Percentiles rank a stretch among this genome's conserved stretches.
Conservation (phyloP, 2,329 filamentous ascomycete genomes). For the Pestalotiopsis sp. region DNA sequence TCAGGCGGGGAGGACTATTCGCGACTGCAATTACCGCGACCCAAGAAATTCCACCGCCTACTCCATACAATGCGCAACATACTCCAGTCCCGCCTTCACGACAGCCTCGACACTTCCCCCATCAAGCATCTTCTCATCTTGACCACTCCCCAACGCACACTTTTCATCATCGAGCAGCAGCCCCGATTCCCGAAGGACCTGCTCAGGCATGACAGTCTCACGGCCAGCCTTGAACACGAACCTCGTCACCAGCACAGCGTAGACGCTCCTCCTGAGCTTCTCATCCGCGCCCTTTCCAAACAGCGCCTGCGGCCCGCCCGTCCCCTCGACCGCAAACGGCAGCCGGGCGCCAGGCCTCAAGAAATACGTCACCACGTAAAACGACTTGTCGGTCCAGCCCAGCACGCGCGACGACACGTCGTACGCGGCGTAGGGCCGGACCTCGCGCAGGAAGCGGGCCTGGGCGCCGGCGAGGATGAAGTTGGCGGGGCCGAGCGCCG, state of each 20-base stretch:
- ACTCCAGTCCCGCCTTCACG: slow-evolving; percentile 5
- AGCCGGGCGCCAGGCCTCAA: background rate
- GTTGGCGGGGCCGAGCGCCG: slow-evolving; percentile 2
- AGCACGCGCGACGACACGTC: slow-evolving; percentile 11
- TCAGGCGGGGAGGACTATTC: too few relatives aligned
- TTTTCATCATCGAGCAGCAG: background rate
- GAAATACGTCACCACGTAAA: slow-evolving; percentile 11
- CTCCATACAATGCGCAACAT: background rate
- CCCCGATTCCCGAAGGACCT: slow-evolving; percentile 3
- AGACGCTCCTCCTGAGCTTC: background rate
- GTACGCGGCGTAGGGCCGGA: slow-evolving; percentile 9
- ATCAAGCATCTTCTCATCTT: background rate
- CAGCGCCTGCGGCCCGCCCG: slow-evolving; percentile 3
- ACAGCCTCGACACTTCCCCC: background rate
- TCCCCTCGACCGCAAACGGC: background rate
- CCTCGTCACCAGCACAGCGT: slow-evolving; percentile 8
- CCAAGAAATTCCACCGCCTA: background rate
- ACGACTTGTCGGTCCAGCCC: background rate
- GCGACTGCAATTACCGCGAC: too few relatives aligned
- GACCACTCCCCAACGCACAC: background rate
- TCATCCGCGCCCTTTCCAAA: background rate
- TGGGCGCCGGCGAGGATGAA: slow-evolving; percentile 9
- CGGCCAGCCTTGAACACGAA: slow-evolving; percentile 11
- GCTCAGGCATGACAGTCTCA: background rate
- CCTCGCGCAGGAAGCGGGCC: slow-evolving; percentile 9